Conservation (phyloP, 768 basidiomycete species). For the Austroboletus eburneus region DNA sequence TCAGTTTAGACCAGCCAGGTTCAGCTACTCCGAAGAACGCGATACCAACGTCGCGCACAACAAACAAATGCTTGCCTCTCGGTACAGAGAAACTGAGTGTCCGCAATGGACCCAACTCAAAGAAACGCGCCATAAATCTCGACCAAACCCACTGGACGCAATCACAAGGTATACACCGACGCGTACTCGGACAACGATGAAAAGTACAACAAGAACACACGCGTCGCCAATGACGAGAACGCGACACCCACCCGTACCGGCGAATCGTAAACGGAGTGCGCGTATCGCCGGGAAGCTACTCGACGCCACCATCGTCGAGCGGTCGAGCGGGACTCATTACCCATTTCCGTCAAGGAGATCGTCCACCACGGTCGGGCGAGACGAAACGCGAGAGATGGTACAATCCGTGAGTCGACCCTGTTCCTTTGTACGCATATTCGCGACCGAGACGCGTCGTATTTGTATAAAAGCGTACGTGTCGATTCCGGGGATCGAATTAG, state of each 20-base stretch:
- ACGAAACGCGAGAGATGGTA: constrained; percentile 31
- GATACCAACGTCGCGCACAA: constrained; percentile 40
- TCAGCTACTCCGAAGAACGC: constrained; percentile 34
- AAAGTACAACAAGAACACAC: constrained; percentile 15
- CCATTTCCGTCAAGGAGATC: constrained; percentile 37
- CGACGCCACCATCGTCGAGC: constrained; percentile 47
- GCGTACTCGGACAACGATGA: constrained; percentile 26
- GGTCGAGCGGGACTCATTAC: constrained; percentile 31
- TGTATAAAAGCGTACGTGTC: constrained; percentile 72
- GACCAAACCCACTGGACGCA: constrained; percentile 15
- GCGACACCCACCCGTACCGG: constrained; percentile 2
- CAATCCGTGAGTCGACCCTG: constrained; percentile 26
- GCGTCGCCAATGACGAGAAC: constrained; percentile 20
- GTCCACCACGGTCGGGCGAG: constrained; percentile 34
- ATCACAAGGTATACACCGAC: constrained; percentile 36
- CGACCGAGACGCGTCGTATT: constrained; percentile 5
- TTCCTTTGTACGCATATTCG: constrained; percentile 14
- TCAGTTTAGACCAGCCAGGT: constrained; percentile 10
- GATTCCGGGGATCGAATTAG: constrained; percentile 77
- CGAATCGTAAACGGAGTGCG: constrained; percentile 57
- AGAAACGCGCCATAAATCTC: constrained; percentile 30
- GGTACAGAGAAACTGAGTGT: constrained; percentile 39
- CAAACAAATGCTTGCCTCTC: constrained; percentile 38
- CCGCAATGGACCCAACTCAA: constrained; percentile 46
- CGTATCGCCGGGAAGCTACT: constrained; percentile 54